A percentile compares a stretch with the other conserved stretches of the same genome.
Conservation (phyloP, 345 rosid species). For the Linum usitatissimum region DNA sequence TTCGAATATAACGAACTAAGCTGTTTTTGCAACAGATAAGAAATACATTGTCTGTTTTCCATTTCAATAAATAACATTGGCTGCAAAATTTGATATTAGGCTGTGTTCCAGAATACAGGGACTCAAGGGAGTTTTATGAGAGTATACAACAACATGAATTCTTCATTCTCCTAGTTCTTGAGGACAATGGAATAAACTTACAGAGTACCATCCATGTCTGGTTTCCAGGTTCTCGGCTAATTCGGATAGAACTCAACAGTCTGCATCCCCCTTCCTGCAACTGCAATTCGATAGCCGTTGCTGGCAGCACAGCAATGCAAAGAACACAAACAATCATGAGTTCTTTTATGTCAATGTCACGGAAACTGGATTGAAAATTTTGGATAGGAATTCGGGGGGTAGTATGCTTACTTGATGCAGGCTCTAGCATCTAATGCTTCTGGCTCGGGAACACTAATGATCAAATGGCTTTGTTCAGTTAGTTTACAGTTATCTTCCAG, state of each 20-base stretch:
- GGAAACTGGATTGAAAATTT: not conserved
- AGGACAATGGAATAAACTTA: not conserved
- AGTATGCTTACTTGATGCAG: conserved; percentile 41
- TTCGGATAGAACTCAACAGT: conserved; percentile 47
- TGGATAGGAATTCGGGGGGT: not conserved
- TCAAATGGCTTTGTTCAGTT: conserved; percentile 39
- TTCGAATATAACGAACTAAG: no score
- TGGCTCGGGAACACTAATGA: conserved; percentile 81
- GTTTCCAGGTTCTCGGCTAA: not conserved
- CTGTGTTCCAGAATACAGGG: no score
- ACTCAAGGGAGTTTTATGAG: no score
- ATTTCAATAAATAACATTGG: no score
- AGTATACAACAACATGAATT: no score
- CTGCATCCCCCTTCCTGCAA: conserved; percentile 94
- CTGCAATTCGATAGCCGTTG: conserved; percentile 58
- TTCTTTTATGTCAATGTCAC: not conserved
- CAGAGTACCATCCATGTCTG: no score
- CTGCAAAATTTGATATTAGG: no score
- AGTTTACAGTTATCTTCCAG: conserved; percentile 37
- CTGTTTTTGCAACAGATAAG: no score
- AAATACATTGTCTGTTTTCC: no score
- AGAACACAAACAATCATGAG: not conserved
- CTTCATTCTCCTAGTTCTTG: not conserved
- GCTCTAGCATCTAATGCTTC: conserved; percentile 76
- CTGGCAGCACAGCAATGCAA: conserved; percentile 21